Conservation (phyloP, 1,139 yeast genomes). For the Yamadazyma atlantica region DNA sequence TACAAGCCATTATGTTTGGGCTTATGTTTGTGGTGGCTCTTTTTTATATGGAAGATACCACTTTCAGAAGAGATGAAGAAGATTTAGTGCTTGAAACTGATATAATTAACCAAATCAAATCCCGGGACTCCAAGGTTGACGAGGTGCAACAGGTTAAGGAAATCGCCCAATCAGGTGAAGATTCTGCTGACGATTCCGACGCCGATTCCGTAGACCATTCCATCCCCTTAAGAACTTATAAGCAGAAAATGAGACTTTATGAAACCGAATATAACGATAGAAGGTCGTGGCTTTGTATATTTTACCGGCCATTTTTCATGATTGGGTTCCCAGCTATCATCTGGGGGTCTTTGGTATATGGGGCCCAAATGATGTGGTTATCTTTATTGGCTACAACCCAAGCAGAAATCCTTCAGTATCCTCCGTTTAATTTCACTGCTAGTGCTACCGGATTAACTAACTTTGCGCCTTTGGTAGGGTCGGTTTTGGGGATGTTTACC, state of each 20-base stretch:
- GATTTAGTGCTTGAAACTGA: conserved; percentile 20
- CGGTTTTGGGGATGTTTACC: conserved; percentile 41
- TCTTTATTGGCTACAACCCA: conserved; percentile 47
- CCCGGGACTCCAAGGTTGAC: conserved; percentile 18
- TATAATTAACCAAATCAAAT: conserved; percentile 25
- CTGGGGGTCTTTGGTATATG: conserved; percentile 65
- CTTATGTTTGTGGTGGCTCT: conserved; percentile 41
- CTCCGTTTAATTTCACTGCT: conserved; percentile 39
- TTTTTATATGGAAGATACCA: conserved; percentile 48
- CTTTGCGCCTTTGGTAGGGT: conserved; percentile 41
- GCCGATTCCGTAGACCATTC: conserved; percentile 17
- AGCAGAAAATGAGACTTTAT: conserved; percentile 32
- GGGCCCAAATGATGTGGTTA: conserved; percentile 61
- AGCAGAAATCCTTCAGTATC: conserved; percentile 34
- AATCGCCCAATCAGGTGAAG: conserved; percentile 11
- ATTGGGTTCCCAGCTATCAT: conserved; percentile 56
- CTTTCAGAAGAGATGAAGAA: conserved; percentile 25
- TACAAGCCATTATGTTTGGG: conserved; percentile 49
- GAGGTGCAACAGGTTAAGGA: conserved; percentile 6
- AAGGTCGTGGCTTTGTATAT: conserved; percentile 41
- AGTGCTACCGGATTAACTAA: conserved; percentile 43
- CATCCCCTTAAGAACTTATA: conserved; percentile 32
- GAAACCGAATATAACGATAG: conserved; percentile 40
- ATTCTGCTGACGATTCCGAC: conserved; percentile 11
- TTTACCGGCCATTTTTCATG: conserved; percentile 41